Evolutionary conservation across 2,329 filamentous ascomycete genomes (phyloP), one percentile per base, ranked within the genome.

Genomic region (Calonectria pseudoturangicola): DNA sequence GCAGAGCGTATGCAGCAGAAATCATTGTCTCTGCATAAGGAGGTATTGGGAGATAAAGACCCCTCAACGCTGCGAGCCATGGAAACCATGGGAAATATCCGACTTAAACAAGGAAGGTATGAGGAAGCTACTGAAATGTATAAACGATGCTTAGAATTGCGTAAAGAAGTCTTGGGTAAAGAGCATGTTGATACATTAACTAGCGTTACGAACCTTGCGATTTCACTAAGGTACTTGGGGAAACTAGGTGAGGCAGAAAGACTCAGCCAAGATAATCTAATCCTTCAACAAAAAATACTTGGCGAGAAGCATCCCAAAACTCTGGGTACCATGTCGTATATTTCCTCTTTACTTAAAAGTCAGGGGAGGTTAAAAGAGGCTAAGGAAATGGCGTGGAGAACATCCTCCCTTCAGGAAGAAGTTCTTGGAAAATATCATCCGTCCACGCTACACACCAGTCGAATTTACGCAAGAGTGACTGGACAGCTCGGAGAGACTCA

Each of bases 401-500:
- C 13, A 18, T 21, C 47, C 10, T 39, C 33, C 3, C 27, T 67
- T 10, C 2, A 18, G 1, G 7, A 36, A 18, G 41, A 36, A 30
- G 33, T 36, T 1, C 33, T 67, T 2, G 65, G 65, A 21, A 28
- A 18, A 1, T 4, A 36, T 4, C 65, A 67, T 16, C 50, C n/a
- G n/a, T n/a, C n/a, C n/a, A n/a, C n/a, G n/a, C n/a, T n/a, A n/a
- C n/a, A n/a, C n/a, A n/a, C n/a, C n/a, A n/a, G n/a, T n/a, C n/a
- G n/a, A n/a, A n/a, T n/a, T n/a, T n/a, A n/a, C n/a, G n/a, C n/a
- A n/a, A n/a, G n/a, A n/a, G n/a, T n/a, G n/a, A n/a, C n/a, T n/a
- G n/a, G n/a, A n/a, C n/a, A n/a, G n/a, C n/a, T n/a, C n/a, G 73
- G 75, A 2, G 66, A 73, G 41, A 72, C 77, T 27, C 4, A 73